Evolutionary conservation across 495 filamentous ascomycete genomes (phyloP).

Genomic region (Elasticomyces elasticus): DNA sequence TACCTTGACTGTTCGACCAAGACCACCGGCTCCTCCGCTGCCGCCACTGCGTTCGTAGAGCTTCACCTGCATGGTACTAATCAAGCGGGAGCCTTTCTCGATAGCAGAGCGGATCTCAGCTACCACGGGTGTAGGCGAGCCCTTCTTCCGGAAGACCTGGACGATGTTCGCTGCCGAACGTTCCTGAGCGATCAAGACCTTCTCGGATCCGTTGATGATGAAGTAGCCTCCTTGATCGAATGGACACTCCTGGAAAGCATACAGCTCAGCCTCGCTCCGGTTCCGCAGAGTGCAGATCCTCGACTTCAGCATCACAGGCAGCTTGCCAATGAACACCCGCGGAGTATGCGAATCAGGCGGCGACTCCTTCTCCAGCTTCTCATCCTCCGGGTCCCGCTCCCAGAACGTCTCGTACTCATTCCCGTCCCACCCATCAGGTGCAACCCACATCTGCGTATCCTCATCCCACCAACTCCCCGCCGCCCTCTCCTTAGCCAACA

Average conservation of each 20-base stretch:
- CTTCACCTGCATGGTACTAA: constrained; percentile 82
- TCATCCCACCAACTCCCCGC: constrained; percentile 44
- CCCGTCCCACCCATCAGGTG: constrained; percentile 31
- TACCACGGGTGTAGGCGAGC: constrained; percentile 77
- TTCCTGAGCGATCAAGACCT: constrained; percentile 96
- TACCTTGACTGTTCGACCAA: constrained; percentile 79
- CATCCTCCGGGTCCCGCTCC: constrained; percentile 38
- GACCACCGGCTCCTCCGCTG: too few relatives aligned
- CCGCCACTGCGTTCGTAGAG: constrained; percentile 60
- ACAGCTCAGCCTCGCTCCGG: constrained; percentile 68
- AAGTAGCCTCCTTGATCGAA: constrained; percentile 98
- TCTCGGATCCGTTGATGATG: constrained; percentile 98
- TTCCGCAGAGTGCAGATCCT: constrained; percentile 81
- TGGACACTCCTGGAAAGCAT: constrained; percentile 84
- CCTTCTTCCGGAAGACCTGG: constrained; percentile 96
- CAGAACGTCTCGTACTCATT: constrained; percentile 43
- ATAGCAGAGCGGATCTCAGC: constrained; percentile 94
- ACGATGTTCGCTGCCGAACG: constrained; percentile 96
- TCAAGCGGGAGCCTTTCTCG: constrained; percentile 88
- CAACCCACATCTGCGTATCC: constrained; percentile 20
- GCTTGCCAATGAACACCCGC: constrained; percentile 77
- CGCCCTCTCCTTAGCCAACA: constrained; percentile 67
- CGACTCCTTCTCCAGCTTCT: neutral
- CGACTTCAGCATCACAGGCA: constrained; percentile 96
- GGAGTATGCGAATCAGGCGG: constrained; percentile 33